Conservation (phyloP, 129 eudicot genomes). For the Centella asiatica region DNA sequence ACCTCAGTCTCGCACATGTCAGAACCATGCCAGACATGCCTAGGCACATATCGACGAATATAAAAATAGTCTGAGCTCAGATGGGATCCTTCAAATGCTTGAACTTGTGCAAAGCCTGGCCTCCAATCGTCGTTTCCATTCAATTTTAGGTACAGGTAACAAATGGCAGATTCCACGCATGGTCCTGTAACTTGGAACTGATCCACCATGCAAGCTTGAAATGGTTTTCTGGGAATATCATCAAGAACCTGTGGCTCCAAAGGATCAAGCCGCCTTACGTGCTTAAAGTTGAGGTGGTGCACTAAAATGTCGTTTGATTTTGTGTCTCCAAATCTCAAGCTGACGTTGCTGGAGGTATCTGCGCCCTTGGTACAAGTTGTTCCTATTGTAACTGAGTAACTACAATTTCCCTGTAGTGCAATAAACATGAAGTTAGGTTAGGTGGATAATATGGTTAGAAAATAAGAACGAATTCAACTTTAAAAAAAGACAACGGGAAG, state of each 20-base stretch:
- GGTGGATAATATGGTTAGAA: neutral
- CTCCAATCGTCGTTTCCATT: constrained; percentile 61
- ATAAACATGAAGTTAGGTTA: neutral
- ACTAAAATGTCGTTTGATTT: constrained; percentile 46
- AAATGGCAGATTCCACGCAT: constrained; percentile 46
- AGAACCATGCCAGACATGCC: constrained; percentile 32
- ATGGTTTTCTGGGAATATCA: constrained; percentile 56
- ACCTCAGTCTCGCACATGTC: constrained; percentile 36
- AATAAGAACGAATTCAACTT: neutral
- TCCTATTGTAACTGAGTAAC: constrained; percentile 42
- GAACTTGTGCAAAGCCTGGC: constrained; percentile 58
- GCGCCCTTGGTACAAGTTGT: constrained; percentile 59
- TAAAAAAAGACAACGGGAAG: neutral
- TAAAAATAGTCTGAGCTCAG: constrained; percentile 31
- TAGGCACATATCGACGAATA: constrained; percentile 27
- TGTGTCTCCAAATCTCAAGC: constrained; percentile 54
- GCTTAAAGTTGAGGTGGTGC: constrained; percentile 45
- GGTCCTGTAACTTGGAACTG: constrained; percentile 42
- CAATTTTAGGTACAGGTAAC: constrained; percentile 44
- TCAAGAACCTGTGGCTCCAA: constrained; percentile 53
- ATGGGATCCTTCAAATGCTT: constrained; percentile 34
- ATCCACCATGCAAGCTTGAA: constrained; percentile 55
- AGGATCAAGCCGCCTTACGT: constrained; percentile 44
- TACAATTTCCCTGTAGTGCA: constrained; percentile 33
- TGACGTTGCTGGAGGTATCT: constrained; percentile 44